Evolutionary conservation across 2,329 filamentous ascomycete species (phyloP), one percentile per base, ranked within the genome.

Genomic region (Penicillium sp.): DNA sequence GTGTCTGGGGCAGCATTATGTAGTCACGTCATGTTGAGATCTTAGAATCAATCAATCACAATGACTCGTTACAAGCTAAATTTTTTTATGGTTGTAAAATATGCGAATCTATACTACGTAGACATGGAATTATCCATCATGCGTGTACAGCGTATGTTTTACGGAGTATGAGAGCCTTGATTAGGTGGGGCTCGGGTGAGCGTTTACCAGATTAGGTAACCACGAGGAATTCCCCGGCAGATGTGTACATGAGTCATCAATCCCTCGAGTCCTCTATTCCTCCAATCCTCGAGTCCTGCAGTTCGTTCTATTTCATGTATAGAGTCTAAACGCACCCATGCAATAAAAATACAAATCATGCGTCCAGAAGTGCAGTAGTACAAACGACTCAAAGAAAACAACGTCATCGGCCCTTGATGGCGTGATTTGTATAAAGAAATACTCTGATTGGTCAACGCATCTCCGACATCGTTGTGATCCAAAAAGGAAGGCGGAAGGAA

Each of bases 391-490:
- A 16, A 7, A 7, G 31, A 33, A 33, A 19, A 31, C 35, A 21
- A 50, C 48, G 48, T 50, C 48, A 50, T 50, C 23, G 47, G 35
- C 16, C 14, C 29, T 33, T 8, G 23, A 42, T 50, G 48, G 48
- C 48, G 48, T 50, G 48, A 50, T 50, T 25, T 19, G 23, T n/a
- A n/a, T 35, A 50, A n/a, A 5, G 29, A 33, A 44, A 7, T 8
- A 44, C 16, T 26, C 53, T 66, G 60, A 66, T 63, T 62, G 62
- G 62, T 13, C 45, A 52, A 57, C 53, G 51, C 33, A 7, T 3
- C 60, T 62, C 64, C 64, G 64, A 66, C 56, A 63, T 66, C 63
- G 63, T 51, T 39, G 57, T 58, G n/a, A 47, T 54, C 58, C 52
- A 27, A 45, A 50, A 26, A 19, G 53, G 58, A 49, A 64, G 53